Conservation (phyloP, 2,329 filamentous ascomycete genomes). For the Alternaria arborescens region DNA sequence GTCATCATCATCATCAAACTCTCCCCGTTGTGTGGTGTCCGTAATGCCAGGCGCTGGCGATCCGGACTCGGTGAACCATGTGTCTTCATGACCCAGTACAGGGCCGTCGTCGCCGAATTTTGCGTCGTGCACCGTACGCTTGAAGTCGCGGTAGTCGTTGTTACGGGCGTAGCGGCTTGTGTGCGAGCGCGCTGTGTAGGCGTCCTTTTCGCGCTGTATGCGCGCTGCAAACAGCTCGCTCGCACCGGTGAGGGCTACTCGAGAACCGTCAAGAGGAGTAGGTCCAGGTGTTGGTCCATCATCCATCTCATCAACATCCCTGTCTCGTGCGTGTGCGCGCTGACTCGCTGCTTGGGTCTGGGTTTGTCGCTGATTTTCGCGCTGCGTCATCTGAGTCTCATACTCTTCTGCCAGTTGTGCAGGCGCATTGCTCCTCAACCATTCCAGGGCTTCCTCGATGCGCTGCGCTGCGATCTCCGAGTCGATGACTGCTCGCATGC, state of each 20-base stretch:
- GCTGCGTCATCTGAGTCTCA: slow-evolving; percentile 49
- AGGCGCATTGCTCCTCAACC: slow-evolving; percentile 51
- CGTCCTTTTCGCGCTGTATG: slow-evolving; percentile 53
- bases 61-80: slow-evolving; percentile 69
- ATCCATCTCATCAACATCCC: slow-evolving; percentile 42
- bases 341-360: slow-evolving; percentile 36
- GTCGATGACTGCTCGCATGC: slow-evolving; percentile 67
- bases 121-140: slow-evolving; percentile 68
- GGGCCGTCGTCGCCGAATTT: slow-evolving; percentile 63
- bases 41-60: slow-evolving; percentile 54
- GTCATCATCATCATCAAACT: slow-evolving; percentile 68
- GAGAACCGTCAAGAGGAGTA: slow-evolving; percentile 46
- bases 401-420: slow-evolving; percentile 40
- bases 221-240: slow-evolving; percentile 50
- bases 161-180: slow-evolving; percentile 63
- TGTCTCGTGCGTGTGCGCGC: slow-evolving; percentile 22
- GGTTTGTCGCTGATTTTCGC: slow-evolving; percentile 44
- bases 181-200: slow-evolving; percentile 53
- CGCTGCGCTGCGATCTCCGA: slow-evolving; percentile 57
- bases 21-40: slow-evolving; percentile 39
- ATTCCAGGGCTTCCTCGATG: slow-evolving; percentile 55
- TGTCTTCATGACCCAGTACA: slow-evolving; percentile 63
- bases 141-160: slow-evolving; percentile 69
- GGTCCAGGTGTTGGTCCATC: slow-evolving; percentile 50
- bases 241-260: slow-evolving; percentile 44